phyloP scores from a whole-genome alignment of 768 basidiomycete genomes.

The Hygrocybe punicea region DNA sequence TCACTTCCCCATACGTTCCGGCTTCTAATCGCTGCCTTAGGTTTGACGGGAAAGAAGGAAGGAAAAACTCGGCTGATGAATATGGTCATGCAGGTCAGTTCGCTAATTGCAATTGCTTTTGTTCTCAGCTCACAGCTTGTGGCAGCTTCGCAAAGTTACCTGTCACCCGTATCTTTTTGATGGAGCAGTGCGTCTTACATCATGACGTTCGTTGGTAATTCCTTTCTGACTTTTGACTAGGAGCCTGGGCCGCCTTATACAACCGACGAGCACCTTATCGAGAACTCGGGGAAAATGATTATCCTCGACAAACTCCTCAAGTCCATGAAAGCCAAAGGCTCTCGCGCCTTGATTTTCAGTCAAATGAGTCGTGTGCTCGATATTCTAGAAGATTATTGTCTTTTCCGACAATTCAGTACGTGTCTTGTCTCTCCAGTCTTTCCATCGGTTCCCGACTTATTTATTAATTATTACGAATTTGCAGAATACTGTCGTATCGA shows the following conservation, averaged over 20 bases:
- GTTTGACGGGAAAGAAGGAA: conserved; percentile 94
- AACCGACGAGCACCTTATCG: conserved; percentile 92
- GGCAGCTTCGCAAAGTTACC: conserved; percentile 75
- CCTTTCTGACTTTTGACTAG: conserved; percentile 31
- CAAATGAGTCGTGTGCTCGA: conserved; percentile 99
- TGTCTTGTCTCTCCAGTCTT: conserved; percentile 9
- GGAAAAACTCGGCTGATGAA: conserved; percentile 97
- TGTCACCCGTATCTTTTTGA: conserved; percentile 93
- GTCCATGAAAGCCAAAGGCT: conserved; percentile 89
- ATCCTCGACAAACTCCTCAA: conserved; percentile 91
- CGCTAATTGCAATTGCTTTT: neutral
- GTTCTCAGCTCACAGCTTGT: neutral
- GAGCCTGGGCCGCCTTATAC: conserved; percentile 99
- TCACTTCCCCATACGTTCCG: neutral
- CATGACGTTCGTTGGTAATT: neutral
- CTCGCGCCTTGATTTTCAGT: conserved; percentile 63
- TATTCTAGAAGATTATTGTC: conserved; percentile 94
- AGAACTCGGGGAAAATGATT: conserved; percentile 96
- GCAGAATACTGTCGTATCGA: conserved; percentile 96
- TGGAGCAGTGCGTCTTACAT: conserved; percentile 59
- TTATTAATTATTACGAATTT: neutral
- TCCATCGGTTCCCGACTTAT: conserved; percentile 4
- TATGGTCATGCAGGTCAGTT: conserved; percentile 91
- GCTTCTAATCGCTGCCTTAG: conserved; percentile 34
- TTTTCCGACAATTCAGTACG: conserved; percentile 86